phyloP scores from a whole-genome alignment of 345 rosid genomes.

The Brassica nigra region DNA sequence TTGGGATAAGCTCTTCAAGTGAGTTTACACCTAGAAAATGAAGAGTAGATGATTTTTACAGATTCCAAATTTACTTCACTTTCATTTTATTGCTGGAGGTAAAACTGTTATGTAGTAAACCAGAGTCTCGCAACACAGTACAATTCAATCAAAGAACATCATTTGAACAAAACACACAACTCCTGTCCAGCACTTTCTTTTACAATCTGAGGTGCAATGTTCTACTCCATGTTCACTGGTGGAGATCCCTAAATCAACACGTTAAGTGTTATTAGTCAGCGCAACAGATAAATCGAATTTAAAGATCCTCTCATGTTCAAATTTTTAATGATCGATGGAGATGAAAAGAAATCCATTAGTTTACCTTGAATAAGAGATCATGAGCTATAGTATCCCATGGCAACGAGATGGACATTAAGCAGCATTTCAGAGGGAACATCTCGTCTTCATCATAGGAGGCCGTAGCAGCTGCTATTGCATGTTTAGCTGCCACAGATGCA shows the following conservation, averaged over 20 bases:
- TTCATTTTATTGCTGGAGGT: slow-evolving; percentile 24
- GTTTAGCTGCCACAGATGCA: slow-evolving; percentile 94
- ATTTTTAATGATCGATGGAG: neutral
- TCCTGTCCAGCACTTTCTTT: neutral
- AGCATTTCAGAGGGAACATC: slow-evolving; percentile 92
- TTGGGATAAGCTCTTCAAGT: no score
- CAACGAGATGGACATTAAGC: slow-evolving; percentile 90
- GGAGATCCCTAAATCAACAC: slow-evolving; percentile 56
- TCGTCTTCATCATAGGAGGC: slow-evolving; percentile 68
- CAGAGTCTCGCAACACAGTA: neutral
- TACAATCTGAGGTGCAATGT: slow-evolving; percentile 10
- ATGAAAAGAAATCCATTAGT: neutral
- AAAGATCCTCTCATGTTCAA: neutral
- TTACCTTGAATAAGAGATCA: slow-evolving; percentile 93
- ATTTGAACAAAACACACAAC: slow-evolving; percentile 13
- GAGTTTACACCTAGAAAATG: neutral
- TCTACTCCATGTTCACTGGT: slow-evolving; percentile 62
- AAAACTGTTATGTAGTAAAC: slow-evolving; percentile 2
- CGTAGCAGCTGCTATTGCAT: slow-evolving; percentile 92
- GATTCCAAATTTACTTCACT: slow-evolving; percentile 20
- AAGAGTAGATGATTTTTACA: no score
- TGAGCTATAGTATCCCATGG: slow-evolving; percentile 96
- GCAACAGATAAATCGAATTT: neutral
- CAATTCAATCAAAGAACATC: slow-evolving; percentile 21
- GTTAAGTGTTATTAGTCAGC: neutral